Percentiles rank a stretch among this genome's conserved stretches.
These are phyloP conservation scores for Bryoerythrophyllum caledonicum DNA, from an alignment of 225 moss, liverwort and hornwort species.

Conservation along the genomic window DNA sequence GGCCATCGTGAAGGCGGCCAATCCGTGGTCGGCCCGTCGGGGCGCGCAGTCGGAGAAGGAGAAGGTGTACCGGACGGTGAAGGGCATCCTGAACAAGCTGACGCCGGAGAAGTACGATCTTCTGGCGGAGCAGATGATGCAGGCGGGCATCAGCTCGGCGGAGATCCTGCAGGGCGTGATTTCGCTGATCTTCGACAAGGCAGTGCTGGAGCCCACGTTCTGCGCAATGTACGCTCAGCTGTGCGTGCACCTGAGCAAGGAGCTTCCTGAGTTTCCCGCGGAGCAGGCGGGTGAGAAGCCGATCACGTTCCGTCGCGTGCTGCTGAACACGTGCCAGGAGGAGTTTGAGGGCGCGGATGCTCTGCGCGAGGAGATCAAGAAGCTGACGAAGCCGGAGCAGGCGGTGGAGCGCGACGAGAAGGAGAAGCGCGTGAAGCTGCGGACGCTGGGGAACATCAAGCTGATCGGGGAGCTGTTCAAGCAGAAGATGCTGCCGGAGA, in stretches of 20 bases:
- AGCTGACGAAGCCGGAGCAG: constrained; percentile 64
- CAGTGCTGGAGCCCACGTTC: constrained; percentile 73
- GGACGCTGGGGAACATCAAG: constrained; percentile 75
- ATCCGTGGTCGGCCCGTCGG: constrained; percentile 61
- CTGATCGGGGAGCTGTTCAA: constrained; percentile 92
- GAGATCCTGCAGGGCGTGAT: constrained; percentile 73
- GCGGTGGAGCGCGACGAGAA: constrained; percentile 53
- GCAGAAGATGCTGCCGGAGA: constrained; percentile 75
- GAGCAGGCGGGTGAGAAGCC: constrained; percentile 59
- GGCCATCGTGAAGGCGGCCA: constrained; percentile 58
- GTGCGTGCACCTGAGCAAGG: constrained; percentile 79
- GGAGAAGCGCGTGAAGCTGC: constrained; percentile 66
- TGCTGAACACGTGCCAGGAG: constrained; percentile 75
- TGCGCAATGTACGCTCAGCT: constrained; percentile 78
- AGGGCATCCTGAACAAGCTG: constrained; percentile 78
- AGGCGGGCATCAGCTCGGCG: constrained; percentile 62
- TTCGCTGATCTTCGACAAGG: constrained; percentile 82
- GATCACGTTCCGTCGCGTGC: constrained; percentile 65
- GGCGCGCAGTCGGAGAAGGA: constrained; percentile 78
- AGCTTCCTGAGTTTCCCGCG: constrained; percentile 67
- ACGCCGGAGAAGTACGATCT: constrained; percentile 72
- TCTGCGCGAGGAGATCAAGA: constrained; percentile 77
- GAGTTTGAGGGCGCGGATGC: constrained; percentile 84
- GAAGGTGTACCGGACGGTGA: constrained; percentile 59
- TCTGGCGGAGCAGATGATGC: constrained; percentile 75